Conservation (phyloP, 1,284 basidiomycete genomes). For the Heimioporus punctisporus region DNA sequence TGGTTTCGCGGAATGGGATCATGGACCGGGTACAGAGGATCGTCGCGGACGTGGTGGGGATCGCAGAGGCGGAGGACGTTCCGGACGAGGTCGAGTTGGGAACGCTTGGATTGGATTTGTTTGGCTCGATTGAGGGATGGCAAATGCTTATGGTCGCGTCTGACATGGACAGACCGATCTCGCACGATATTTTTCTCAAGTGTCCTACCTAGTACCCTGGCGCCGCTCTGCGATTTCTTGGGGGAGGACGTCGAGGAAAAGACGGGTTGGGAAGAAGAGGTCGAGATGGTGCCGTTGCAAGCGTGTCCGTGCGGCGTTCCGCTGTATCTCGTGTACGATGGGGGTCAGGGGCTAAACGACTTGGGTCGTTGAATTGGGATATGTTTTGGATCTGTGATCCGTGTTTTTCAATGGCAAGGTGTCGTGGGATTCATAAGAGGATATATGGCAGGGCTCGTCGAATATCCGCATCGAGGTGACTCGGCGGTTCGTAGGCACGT, state of each 20-base stretch:
- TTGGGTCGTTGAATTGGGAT: slow-evolving; percentile 47
- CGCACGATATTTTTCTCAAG: slow-evolving; percentile 39
- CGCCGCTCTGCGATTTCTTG: slow-evolving; percentile 19
- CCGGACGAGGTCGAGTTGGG: slow-evolving; percentile 46
- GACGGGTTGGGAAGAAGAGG: slow-evolving; percentile 4
- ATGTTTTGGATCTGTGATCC: slow-evolving; percentile 68
- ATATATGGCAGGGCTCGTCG: slow-evolving; percentile 57
- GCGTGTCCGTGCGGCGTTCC: slow-evolving; percentile 34
- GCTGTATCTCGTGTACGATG: slow-evolving; percentile 71
- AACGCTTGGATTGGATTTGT: slow-evolving; percentile 58
- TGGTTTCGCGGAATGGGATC: slow-evolving; percentile 6
- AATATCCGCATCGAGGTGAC: slow-evolving; percentile 19
- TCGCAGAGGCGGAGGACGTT: slow-evolving; percentile 39
- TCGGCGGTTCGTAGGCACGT: slow-evolving; percentile 38
- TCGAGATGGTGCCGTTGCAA: slow-evolving; percentile 37
- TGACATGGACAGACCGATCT: slow-evolving; percentile 40
- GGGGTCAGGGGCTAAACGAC: slow-evolving; percentile 62
- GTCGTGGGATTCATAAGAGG: slow-evolving; percentile 47
- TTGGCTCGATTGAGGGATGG: slow-evolving; percentile 62
- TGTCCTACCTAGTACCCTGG: slow-evolving; percentile 24
- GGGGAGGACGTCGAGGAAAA: background rate
- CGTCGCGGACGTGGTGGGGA: slow-evolving; percentile 51
- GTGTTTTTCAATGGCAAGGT: slow-evolving; percentile 43
- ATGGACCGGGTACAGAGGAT: slow-evolving; percentile 9
- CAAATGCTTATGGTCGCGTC: slow-evolving; percentile 45